Evolutionary conservation across 2,329 filamentous ascomycete genomes (phyloP), one percentile per base, ranked within the genome.

Genomic region (Leptosphaerulina australis): DNA sequence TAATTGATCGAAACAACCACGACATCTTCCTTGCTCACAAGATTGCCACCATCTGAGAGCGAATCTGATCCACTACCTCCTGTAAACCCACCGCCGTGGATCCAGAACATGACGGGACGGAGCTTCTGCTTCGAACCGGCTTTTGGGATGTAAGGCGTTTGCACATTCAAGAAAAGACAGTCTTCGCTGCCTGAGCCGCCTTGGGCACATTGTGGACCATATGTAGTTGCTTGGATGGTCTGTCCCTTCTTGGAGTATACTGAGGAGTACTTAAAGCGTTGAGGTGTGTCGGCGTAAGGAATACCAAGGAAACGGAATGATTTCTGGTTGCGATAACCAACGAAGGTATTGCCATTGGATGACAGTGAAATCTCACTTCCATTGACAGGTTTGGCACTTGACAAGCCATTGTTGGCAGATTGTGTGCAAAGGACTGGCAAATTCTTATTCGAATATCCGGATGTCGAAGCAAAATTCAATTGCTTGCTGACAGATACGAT

Each of bases 11-110:
- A 60, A 40, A 87, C 77, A 25, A 76, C 82, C 31, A 88, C 74
- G 41, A 88, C 72, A 8, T 80, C 79, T 34, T 72, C 82, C 38
- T 82, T 76, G 2, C 81, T 83, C 0, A 80, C 83, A 3, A 85
- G 70, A 54, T 83, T 82, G 2, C 79, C 80, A 15, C 81, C 80
- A 53, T 86, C 83, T 1, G 62, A 66, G 71, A 59, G 17, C 63
- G 62, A 2, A 66, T 69, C 57, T 81, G 86, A 4, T 80, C 77
- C 11, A 87, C 50, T 63, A 7, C 62, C 62, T 8, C 60, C 49
- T 38, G 74, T 86, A 73, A 87, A 88, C 5, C 76, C 80, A 2
- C 85, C 85, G 34, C 85, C 85, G 63, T 87, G 84, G 24, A 88
- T 71, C 62, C 85, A 86, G 2, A 87, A 53, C 18, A 60, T 53